phyloP scores from a whole-genome alignment of 306 rosid genomes.

The Delonix regia region DNA sequence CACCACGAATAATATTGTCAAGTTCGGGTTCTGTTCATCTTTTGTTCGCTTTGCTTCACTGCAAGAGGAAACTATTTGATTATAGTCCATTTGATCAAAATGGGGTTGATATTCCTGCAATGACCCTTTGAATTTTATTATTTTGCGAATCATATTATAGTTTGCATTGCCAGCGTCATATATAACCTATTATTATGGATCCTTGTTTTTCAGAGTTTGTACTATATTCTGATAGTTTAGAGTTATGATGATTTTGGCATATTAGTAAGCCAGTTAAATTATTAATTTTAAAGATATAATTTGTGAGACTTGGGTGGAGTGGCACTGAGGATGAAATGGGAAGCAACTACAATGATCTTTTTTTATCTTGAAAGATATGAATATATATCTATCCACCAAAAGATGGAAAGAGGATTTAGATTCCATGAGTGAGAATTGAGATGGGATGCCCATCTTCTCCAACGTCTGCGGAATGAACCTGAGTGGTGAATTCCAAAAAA shows the following conservation, averaged over 20 bases:
- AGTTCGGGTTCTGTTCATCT: neutral
- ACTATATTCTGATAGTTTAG: neutral
- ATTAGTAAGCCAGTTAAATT: neutral
- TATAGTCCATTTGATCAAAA: neutral
- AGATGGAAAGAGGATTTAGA: too few relatives aligned
- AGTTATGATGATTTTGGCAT: neutral
- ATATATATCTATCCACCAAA: too few relatives aligned
- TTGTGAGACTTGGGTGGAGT: constrained; percentile 18
- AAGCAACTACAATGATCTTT: neutral
- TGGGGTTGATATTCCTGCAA: neutral
- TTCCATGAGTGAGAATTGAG: neutral
- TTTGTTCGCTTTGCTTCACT: neutral
- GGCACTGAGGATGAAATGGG: neutral
- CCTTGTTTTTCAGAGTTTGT: neutral
- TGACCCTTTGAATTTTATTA: neutral
- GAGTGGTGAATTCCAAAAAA: neutral
- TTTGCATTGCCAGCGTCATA: neutral
- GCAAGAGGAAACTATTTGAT: neutral
- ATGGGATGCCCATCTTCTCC: constrained; percentile 13
- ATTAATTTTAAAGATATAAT: neutral
- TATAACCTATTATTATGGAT: neutral
- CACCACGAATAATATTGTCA: neutral
- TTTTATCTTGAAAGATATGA: too few relatives aligned
- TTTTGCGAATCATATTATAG: neutral
- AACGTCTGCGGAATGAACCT: constrained; percentile 1